Evolutionary conservation across 2,329 filamentous ascomycete species (phyloP), one percentile per base, ranked within the genome.

Genomic region (Amauroascus verrucosus): DNA sequence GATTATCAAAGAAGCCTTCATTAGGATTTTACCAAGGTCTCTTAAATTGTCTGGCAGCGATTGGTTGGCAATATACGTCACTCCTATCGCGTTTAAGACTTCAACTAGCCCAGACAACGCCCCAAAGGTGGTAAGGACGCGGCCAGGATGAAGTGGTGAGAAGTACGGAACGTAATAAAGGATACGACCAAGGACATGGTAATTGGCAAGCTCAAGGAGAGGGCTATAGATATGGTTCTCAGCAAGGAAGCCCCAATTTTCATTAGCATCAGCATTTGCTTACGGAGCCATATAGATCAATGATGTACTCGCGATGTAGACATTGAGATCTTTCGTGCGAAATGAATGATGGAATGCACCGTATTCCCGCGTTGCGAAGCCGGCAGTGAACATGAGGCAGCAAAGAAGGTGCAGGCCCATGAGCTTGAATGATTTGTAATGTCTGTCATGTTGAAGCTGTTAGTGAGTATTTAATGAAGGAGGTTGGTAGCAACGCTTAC

Each of bases 111-210:
- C 63, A 18, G 75, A 78, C 37, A 78, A 58, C 32, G 67, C 67
- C 13, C 70, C 72, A 56, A 78, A 78, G 2, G 70, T 74, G 4
- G 69, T 75, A 58, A 56, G 71, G 72, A 50, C 49, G 7, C 49
- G 43, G 30, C 49, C 49, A 3, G 54, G 54, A 20, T 48, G 49
- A 46, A 78, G 64, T 0, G 79, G 80, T 0, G 80, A 73, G 52
- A 77, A 72, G 61, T 82, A 79, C 0, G 80, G 80, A 2, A 81
- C 72, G 64, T 84, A 85, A 63, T 78, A 78, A 22, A 84, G 71
- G 9, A 81, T 71, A 2, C 80, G 75, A 1, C 77, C 77, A 18
- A 84, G 75, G 52, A 82, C 74, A 59, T 81, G 75, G 64, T 83
- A 84, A 61, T 83, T 82, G 52, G 78, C 75, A 1, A 80, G 71